Evolutionary conservation across 2,329 filamentous ascomycete genomes (phyloP).

Genomic region (Fusarium temperatum): DNA sequence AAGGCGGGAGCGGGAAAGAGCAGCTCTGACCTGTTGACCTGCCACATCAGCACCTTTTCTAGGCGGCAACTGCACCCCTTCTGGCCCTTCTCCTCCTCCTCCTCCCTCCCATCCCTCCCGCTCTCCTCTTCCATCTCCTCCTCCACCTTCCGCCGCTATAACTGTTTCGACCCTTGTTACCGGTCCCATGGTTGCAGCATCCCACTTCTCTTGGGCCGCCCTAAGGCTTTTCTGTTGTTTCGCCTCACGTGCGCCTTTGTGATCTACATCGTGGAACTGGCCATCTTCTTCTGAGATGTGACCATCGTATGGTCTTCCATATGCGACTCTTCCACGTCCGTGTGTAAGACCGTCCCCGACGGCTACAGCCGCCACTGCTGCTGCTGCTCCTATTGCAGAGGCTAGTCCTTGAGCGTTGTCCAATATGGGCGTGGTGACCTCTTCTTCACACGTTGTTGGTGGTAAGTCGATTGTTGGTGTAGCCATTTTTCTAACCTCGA

Average conservation of each 20-base stretch:
- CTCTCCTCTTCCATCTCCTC: slow-evolving; percentile 16
- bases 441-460: slow-evolving; percentile 39
- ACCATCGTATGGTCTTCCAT: slow-evolving; percentile 7
- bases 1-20: slow-evolving; percentile 31
- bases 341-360: slow-evolving; percentile 26
- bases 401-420: slow-evolving; percentile 40
- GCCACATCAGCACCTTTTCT: slow-evolving; percentile 34
- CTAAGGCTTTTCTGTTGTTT: slow-evolving; percentile 32
- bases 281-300: slow-evolving; percentile 2
- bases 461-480: slow-evolving; percentile 40
- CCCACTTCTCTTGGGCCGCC: slow-evolving; percentile 37
- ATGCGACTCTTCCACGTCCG: slow-evolving; percentile 9
- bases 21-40: slow-evolving; percentile 34
- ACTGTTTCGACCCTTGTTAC: slow-evolving; percentile 29
- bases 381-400: slow-evolving; percentile 36
- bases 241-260: slow-evolving; percentile 16
- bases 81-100: slow-evolving; percentile 9
- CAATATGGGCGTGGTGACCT: slow-evolving; percentile 35
- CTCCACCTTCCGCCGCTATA: slow-evolving; percentile 23
- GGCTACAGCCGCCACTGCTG: slow-evolving; percentile 37
- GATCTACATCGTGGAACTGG: background rate
- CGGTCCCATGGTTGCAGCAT: slow-evolving; percentile 28
- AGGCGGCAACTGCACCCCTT: slow-evolving; percentile 30
- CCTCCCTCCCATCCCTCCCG: background rate
- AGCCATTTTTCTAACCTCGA: slow-evolving; percentile 25